Percentiles rank a stretch among this genome's conserved stretches.
phyloP scores from a whole-genome alignment of 345 rosid genomes.

The Streptanthus diversifolius region DNA sequence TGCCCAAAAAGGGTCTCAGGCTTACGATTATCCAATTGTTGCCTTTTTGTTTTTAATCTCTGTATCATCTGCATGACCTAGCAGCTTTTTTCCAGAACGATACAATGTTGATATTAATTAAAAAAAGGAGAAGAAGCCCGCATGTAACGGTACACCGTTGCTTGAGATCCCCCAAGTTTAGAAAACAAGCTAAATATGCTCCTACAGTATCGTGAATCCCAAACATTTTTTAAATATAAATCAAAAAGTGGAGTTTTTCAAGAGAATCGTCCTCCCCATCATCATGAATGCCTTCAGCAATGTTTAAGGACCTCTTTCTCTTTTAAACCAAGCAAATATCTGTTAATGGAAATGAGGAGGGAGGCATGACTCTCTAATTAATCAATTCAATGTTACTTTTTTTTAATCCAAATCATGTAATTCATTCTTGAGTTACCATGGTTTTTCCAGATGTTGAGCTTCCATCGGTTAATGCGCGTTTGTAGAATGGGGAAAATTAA shows the following conservation, averaged over 20 bases:
- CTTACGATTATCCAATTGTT: background rate
- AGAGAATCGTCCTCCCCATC: constrained; percentile 16
- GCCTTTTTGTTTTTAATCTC: background rate
- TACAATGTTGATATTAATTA: background rate
- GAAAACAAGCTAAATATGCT: constrained; percentile 25
- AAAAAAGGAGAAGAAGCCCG: background rate
- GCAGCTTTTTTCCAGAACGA: constrained; percentile 9
- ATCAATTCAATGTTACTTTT: background rate
- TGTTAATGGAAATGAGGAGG: constrained; percentile 29
- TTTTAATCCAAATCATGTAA: background rate
- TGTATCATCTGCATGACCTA: background rate
- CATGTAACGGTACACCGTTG: constrained; percentile 16
- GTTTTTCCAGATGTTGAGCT: constrained; percentile 11
- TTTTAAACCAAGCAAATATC: constrained; percentile 8
- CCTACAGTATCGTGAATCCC: background rate
- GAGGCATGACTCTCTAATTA: constrained; percentile 25
- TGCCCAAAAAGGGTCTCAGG: background rate
- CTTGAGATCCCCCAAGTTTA: constrained; percentile 20
- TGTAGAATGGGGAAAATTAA: constrained; percentile 27
- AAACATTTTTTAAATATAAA: constrained; percentile 19
- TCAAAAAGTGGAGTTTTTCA: background rate
- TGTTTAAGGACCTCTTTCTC: constrained; percentile 19
- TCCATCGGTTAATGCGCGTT: constrained; percentile 31
- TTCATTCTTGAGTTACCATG: background rate
- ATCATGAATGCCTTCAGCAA: constrained; percentile 19